Evolutionary conservation across 1,284 basidiomycete genomes (phyloP).

Genomic region (Pseudozyma thailandica): DNA sequence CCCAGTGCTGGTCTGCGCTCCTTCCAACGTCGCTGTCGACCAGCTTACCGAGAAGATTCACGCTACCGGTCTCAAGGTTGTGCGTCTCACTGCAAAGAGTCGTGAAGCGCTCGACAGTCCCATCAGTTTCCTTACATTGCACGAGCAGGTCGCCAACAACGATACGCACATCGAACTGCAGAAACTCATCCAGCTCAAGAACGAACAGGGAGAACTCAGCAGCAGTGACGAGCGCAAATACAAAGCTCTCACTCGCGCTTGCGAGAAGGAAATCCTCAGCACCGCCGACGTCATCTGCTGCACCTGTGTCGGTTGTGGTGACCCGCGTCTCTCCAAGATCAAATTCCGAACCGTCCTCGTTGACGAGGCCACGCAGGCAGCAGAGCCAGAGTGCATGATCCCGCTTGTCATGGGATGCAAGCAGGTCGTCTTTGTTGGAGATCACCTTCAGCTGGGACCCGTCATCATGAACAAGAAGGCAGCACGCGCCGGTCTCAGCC

Average conservation of each 20-base stretch:
- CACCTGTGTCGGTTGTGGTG: conserved; percentile 97
- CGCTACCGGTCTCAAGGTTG: conserved; percentile 93
- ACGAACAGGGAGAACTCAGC: conserved; percentile 94
- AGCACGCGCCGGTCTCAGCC: conserved; percentile 93
- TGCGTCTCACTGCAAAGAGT: conserved; percentile 95
- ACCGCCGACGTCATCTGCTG: conserved; percentile 98
- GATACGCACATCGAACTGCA: conserved; percentile 81
- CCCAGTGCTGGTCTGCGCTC: conserved; percentile 97
- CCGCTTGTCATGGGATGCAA: conserved; percentile 97
- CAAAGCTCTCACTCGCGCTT: conserved; percentile 91
- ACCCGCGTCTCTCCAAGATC: conserved; percentile 92
- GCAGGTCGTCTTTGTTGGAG: conserved; percentile 94
- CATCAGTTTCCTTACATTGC: conserved; percentile 90
- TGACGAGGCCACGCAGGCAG: conserved; percentile 98
- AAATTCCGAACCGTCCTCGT: conserved; percentile 99
- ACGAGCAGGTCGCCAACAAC: conserved; percentile 96
- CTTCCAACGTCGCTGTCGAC: conserved; percentile 99
- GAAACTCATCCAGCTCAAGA: conserved; percentile 97
- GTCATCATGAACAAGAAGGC: conserved; percentile 99
- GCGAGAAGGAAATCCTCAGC: conserved; percentile 94
- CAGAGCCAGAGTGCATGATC: conserved; percentile 99
- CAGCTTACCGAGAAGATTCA: conserved; percentile 99
- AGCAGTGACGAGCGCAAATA: conserved; percentile 97
- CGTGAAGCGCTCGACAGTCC: conserved; percentile 95
- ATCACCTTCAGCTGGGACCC: conserved; percentile 95